A percentile compares a stretch with the other conserved stretches of the same genome.
These are phyloP conservation scores for Scutellaria galericulata DNA, from an alignment of 257 asterid genomes.

Conservation along the genomic window DNA sequence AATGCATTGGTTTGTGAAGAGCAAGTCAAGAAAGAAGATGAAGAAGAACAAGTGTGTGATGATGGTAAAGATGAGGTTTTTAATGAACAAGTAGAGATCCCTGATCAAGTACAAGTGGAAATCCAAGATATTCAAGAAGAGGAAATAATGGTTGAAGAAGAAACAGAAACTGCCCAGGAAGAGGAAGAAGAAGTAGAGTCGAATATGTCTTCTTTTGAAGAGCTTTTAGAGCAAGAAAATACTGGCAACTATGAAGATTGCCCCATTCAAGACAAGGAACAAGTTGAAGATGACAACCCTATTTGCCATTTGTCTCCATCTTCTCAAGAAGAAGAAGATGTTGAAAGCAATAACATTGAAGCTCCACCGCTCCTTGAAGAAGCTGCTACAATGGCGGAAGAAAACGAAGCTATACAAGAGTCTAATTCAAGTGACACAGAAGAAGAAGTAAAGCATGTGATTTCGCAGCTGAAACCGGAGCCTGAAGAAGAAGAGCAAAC, in stretches of 20 bases:
- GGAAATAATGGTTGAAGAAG: slow-evolving; percentile 9
- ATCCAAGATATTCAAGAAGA: slow-evolving; percentile 31
- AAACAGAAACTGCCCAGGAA: background rate
- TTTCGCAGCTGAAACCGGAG: background rate
- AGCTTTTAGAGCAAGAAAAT: slow-evolving; percentile 52
- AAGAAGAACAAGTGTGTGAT: slow-evolving; percentile 9
- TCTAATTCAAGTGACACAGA: slow-evolving; percentile 3
- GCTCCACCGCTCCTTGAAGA: slow-evolving; percentile 27
- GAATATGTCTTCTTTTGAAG: slow-evolving; percentile 56
- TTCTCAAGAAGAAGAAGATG: slow-evolving; percentile 39
- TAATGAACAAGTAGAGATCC: slow-evolving; percentile 35
- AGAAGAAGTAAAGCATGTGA: background rate
- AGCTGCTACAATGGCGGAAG: slow-evolving; percentile 21
- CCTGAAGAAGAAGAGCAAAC: slow-evolving; percentile 29
- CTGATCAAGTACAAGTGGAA: slow-evolving; percentile 33
- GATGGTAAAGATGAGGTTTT: slow-evolving; percentile 34
- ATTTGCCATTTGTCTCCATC: slow-evolving; percentile 43
- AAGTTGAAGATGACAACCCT: slow-evolving; percentile 27
- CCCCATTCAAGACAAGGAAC: slow-evolving; percentile 39
- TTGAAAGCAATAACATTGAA: slow-evolving; percentile 26
- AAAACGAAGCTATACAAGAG: slow-evolving; percentile 34
- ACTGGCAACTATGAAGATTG: slow-evolving; percentile 41
- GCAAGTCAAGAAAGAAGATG: background rate
- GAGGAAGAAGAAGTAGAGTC: slow-evolving; percentile 48
- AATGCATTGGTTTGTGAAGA: slow-evolving; percentile 32